Evolutionary conservation across 768 basidiomycete species (phyloP).

Genomic region (Lactifluus piperatus): DNA sequence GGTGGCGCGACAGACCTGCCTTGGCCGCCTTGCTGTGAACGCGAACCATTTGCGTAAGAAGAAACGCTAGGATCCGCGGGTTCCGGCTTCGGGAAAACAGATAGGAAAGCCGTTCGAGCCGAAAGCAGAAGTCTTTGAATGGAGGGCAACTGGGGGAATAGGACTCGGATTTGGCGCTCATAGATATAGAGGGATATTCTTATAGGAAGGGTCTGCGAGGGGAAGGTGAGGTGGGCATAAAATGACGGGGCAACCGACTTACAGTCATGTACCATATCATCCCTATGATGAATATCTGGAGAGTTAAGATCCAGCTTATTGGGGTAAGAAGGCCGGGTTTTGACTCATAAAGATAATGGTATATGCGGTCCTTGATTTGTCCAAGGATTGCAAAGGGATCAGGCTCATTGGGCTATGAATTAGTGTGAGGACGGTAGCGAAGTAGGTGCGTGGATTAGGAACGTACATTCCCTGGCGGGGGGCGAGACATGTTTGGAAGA

Average conservation of each 20-base stretch:
- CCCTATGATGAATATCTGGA: background rate
- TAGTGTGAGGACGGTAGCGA: background rate
- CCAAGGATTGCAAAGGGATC: background rate
- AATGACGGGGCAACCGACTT: background rate
- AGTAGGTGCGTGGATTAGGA: background rate
- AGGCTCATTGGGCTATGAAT: background rate
- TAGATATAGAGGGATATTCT: background rate
- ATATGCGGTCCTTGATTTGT: background rate
- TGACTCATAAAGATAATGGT: background rate
- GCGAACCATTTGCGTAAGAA: background rate
- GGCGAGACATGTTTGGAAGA: background rate
- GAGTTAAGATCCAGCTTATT: background rate
- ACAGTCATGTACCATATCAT: background rate
- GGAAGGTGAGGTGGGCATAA: background rate
- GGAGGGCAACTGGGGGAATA: constrained; percentile 8
- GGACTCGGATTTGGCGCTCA: background rate
- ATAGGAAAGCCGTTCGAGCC: background rate
- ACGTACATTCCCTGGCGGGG: background rate
- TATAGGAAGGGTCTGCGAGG: background rate
- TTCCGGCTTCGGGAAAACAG: background rate
- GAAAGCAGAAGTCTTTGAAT: background rate
- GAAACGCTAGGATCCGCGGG: background rate
- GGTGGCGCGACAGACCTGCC: background rate
- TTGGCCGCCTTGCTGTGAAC: background rate
- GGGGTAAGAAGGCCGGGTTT: background rate